Conservation (phyloP, 78 protist species). For the Dictyostelium capitatum region DNA sequence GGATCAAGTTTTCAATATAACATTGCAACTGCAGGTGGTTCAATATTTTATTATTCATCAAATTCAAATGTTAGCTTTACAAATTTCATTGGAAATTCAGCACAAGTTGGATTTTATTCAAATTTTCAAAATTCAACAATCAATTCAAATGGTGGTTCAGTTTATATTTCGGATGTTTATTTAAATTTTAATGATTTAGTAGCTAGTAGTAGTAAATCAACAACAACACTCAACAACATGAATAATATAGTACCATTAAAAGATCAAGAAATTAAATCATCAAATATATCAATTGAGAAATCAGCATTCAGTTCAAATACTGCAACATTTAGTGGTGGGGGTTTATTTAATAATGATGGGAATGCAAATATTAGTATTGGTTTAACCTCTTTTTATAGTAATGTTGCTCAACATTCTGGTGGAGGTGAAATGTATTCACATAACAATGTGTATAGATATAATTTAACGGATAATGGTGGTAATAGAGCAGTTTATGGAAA, state of each 20-base stretch:
- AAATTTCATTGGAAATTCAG: background rate
- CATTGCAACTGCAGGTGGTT: background rate
- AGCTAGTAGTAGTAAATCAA: too few relatives aligned
- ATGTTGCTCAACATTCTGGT: background rate
- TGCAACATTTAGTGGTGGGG: background rate
- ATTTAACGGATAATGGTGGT: too few relatives aligned
- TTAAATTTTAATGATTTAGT: background rate
- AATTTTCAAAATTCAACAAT: background rate
- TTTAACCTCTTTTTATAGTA: background rate
- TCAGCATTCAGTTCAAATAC: background rate
- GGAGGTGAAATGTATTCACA: background rate
- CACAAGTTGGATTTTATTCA: background rate
- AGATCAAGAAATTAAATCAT: too few relatives aligned
- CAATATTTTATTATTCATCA: background rate
- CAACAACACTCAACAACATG: too few relatives aligned
- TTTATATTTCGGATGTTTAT: background rate
- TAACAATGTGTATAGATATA: too few relatives aligned
- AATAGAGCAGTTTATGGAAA: background rate
- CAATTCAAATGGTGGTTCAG: background rate
- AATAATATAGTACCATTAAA: too few relatives aligned
- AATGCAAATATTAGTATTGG: background rate
- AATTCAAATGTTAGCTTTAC: background rate
- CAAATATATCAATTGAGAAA: background rate
- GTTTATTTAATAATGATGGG: background rate
- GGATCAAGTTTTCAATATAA: background rate